These are phyloP conservation scores for Sporisorium exsertum DNA, from an alignment of 1,284 basidiomycete species.

Conservation along the genomic window DNA sequence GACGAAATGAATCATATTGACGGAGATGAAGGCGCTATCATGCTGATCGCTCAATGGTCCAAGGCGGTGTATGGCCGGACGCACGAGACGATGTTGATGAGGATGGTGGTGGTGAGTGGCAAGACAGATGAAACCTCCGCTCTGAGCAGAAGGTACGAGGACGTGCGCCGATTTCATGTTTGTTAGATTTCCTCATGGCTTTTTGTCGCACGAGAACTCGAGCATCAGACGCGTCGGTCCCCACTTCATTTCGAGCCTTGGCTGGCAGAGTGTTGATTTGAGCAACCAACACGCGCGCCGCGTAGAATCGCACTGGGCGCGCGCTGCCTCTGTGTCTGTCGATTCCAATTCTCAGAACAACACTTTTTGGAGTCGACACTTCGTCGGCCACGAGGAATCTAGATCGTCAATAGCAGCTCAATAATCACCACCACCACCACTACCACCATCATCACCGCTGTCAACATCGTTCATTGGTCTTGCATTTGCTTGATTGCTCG, in stretches of 20 bases:
- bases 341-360: constrained; percentile 3
- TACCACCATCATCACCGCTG: not conserved
- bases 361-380: not conserved
- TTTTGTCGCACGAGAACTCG: not conserved
- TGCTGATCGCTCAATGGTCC: not conserved
- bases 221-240: not conserved
- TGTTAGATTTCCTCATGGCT: not conserved
- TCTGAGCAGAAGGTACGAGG: not conserved
- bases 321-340: constrained; percentile 1
- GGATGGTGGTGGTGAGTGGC: not conserved
- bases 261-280: constrained; percentile 2
- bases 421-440: not conserved
- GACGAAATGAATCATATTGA: constrained; percentile 33
- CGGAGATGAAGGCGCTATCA: constrained; percentile 4
- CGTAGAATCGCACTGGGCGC: constrained; percentile 3
- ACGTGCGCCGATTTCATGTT: not conserved
- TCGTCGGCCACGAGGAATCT: not conserved
- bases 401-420: not conserved
- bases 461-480: not conserved
- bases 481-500: not conserved
- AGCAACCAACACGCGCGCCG: constrained; percentile 1
- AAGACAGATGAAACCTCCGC: constrained; percentile 3
- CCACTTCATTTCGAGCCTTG: not conserved
- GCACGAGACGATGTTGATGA: not conserved
- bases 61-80: not conserved